Percentiles rank a stretch among this genome's conserved stretches.
phyloP scores from a whole-genome alignment of 176 grass and related monocot species.

The Zea luxurians region DNA sequence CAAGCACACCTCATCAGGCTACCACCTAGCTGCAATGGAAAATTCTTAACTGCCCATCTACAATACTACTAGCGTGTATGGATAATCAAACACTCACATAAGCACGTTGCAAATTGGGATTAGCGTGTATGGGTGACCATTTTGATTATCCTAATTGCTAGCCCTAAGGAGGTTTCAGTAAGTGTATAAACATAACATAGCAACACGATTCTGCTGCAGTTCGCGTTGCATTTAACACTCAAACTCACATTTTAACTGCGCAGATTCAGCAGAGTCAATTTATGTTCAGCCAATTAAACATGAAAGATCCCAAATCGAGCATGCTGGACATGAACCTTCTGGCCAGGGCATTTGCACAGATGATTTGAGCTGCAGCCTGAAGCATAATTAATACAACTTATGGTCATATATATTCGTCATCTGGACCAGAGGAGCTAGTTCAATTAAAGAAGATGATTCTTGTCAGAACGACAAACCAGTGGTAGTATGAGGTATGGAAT shows the following conservation, averaged over 20 bases:
- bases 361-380: not conserved
- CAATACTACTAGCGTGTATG: conserved; percentile 1
- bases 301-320: conserved; percentile 14
- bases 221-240: not conserved
- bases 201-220: conserved; percentile 1
- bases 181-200: not conserved
- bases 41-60: not conserved
- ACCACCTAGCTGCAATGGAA: conserved; percentile 1
- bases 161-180: not conserved
- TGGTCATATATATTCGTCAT: no score
- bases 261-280: not conserved
- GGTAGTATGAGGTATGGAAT: not conserved
- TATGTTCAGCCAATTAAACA: not conserved
- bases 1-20: not conserved
- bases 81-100: not conserved
- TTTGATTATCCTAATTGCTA: no score
- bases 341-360: not conserved
- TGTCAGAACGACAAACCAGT: not conserved
- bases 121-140: no score
- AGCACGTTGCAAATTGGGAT: not conserved
- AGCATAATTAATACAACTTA: not conserved
- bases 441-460: not conserved
- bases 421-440: not conserved
- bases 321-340: not conserved
- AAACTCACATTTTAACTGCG: not conserved